Percentiles rank a stretch among this genome's conserved stretches.
phyloP scores from a whole-genome alignment of 2,329 filamentous ascomycete genomes.

The Lachnellula occidentalis region DNA sequence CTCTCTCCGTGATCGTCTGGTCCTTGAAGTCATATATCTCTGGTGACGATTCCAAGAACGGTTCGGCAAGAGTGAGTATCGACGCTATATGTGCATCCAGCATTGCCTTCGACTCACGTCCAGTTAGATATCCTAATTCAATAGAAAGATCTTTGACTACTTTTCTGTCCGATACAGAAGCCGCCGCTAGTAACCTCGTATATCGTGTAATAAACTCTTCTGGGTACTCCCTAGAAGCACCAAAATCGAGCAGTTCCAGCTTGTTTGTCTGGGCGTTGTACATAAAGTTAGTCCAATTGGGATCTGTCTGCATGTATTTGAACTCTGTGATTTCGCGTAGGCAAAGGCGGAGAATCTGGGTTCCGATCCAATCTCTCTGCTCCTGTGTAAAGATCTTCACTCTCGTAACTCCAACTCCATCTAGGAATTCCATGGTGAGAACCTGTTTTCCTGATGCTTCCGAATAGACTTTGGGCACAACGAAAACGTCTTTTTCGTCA shows the following conservation, averaged over 20 bases:
- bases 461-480: constrained; percentile 70
- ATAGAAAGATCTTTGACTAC: constrained; percentile 64
- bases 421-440: constrained; percentile 88
- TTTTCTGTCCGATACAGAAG: constrained; percentile 62
- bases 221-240: constrained; percentile 82
- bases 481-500: constrained; percentile 69
- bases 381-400: constrained; percentile 68
- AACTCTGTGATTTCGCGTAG: constrained; percentile 91
- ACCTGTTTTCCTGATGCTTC: constrained; percentile 83
- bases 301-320: constrained; percentile 98
- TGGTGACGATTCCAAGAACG: constrained; percentile 71
- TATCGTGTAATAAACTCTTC: constrained; percentile 75
- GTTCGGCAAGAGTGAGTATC: constrained; percentile 85
- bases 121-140: constrained; percentile 84
- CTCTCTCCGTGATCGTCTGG: constrained; percentile 94
- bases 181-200: constrained; percentile 72
- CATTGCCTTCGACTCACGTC: constrained; percentile 81
- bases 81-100: constrained; percentile 83
- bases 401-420: constrained; percentile 80
- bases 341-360: constrained; percentile 85
- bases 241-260: constrained; percentile 92
- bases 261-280: constrained; percentile 69
- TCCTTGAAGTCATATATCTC: constrained; percentile 86
- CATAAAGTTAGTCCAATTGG: constrained; percentile 99
- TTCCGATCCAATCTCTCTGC: constrained; percentile 93